Evolutionary conservation across 176 grass and related monocot species (phyloP).

Genomic region (Avena sativa): DNA sequence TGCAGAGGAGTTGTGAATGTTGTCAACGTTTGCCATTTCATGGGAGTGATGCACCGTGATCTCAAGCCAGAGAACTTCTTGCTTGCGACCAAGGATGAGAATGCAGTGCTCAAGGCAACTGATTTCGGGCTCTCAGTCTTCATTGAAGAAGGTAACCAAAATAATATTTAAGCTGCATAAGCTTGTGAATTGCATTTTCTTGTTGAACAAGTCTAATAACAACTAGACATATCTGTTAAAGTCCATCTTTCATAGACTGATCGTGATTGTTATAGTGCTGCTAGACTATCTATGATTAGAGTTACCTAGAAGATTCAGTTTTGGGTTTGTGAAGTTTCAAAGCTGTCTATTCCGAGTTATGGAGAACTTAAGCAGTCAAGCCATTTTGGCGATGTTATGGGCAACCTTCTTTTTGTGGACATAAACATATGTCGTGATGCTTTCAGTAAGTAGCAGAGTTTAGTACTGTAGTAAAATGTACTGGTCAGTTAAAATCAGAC

Average conservation of each 20-base stretch:
- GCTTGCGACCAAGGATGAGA: constrained; percentile 87
- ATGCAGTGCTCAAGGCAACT: constrained; percentile 95
- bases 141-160: constrained; percentile 88
- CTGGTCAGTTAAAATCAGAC: not conserved
- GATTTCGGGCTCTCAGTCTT: constrained; percentile 98
- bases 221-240: constrained; percentile 4
- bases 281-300: not conserved
- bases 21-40: constrained; percentile 94
- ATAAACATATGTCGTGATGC: constrained; percentile 19
- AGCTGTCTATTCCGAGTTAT: not conserved
- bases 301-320: constrained; percentile 6
- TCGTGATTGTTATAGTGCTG: constrained; percentile 21
- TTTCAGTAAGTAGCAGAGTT: not conserved
- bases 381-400: not conserved
- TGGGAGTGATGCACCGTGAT: constrained; percentile 98
- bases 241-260: not conserved
- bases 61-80: constrained; percentile 98
- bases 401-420: not conserved
- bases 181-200: constrained; percentile 8
- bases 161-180: constrained; percentile 35
- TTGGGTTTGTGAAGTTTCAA: not conserved
- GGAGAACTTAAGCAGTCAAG: not conserved
- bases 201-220: constrained; percentile 14
- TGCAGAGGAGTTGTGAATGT: constrained; percentile 95
- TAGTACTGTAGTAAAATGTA: not conserved